Conservation (phyloP, 495 filamentous ascomycete genomes). For the Aspergillus ellipticus region DNA sequence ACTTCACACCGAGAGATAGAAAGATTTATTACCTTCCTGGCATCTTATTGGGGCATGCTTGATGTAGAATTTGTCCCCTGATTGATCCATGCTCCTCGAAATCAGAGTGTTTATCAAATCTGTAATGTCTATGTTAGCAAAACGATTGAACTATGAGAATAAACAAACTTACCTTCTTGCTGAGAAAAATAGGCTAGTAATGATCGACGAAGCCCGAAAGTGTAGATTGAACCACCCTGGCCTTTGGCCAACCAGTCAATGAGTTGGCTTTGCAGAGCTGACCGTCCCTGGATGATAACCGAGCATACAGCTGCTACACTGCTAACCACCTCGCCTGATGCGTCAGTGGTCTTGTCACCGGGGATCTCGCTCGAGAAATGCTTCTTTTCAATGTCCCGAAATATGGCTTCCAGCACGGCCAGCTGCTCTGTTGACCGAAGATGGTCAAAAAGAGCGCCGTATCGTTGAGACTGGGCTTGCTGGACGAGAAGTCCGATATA, state of each 20-base stretch:
- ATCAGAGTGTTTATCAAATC: slow-evolving; percentile 55
- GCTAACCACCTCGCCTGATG: slow-evolving; percentile 19
- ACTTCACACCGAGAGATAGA: background rate
- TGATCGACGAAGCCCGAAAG: slow-evolving; percentile 61
- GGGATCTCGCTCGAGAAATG: slow-evolving; percentile 35
- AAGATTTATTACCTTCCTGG: slow-evolving; percentile 68
- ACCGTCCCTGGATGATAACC: slow-evolving; percentile 28
- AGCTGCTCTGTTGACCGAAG: slow-evolving; percentile 57
- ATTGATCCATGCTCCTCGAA: slow-evolving; percentile 64
- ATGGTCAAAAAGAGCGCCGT: slow-evolving; percentile 41
- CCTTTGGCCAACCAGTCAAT: slow-evolving; percentile 62
- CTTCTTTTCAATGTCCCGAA: slow-evolving; percentile 57
- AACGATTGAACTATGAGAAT: background rate
- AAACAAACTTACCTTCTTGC: slow-evolving; percentile 42
- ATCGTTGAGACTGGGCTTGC: slow-evolving; percentile 21
- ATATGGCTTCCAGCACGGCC: slow-evolving; percentile 50
- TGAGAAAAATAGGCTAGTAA: slow-evolving; percentile 57
- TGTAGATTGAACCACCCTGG: slow-evolving; percentile 57
- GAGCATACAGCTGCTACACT: slow-evolving; percentile 42
- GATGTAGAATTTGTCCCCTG: slow-evolving; percentile 83
- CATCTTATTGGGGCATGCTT: slow-evolving; percentile 74
- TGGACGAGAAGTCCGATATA: slow-evolving; percentile 43
- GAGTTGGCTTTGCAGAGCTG: slow-evolving; percentile 47
- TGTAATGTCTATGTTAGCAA: slow-evolving; percentile 26
- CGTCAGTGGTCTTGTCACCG: slow-evolving; percentile 2